Evolutionary conservation across 1,284 basidiomycete genomes (phyloP), one percentile per base, ranked within the genome.

Genomic region (Trichosporon sp.): DNA sequence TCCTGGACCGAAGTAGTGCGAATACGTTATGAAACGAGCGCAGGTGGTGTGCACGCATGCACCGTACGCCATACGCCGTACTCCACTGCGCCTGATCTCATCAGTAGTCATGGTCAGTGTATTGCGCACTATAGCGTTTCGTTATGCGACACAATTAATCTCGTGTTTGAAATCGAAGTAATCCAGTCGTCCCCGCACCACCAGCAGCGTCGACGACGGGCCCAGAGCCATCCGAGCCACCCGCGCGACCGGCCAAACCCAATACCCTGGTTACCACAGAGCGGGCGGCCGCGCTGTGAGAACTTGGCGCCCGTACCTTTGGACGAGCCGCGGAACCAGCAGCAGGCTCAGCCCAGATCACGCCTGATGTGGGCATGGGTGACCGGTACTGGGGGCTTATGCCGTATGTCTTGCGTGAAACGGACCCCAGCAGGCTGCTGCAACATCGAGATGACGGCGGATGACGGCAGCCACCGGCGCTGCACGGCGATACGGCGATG

Each of bases 1-100:
- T 60, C 56, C 56, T 60, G 56, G 56, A 60, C 56, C 56, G 56
- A 60, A 31, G 56, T 31, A 60, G 56, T 60, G 56, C 56, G 56
- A 60, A 60, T 60, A 31, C 56, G 27, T 60, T 7, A n/a, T 60
- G 56, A 60, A 60, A 60, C 56, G 27, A 12, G 27, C 47, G 47
- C 47, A 51, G 47, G 47, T 25, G 47, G 47, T 51, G 23, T 51
- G 23, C 47, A 51, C 47, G 21, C 47, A n/a, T 31, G 56, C 56
- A 60, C 27, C 18, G 56, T 31, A 31, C 27, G 7, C 27, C 56
- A 32, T n/a, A n/a, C n/a, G n/a, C n/a, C n/a, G n/a, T n/a, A n/a
- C n/a, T n/a, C n/a, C n/a, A n/a, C n/a, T n/a, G n/a, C n/a, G n/a
- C n/a, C 15, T 25, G 21, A 5, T 3, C 56, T 60, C 18, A 58